Evolutionary conservation across 495 filamentous ascomycete genomes (phyloP), one percentile per base, ranked within the genome.

Genomic region (Letharia lupina): DNA sequence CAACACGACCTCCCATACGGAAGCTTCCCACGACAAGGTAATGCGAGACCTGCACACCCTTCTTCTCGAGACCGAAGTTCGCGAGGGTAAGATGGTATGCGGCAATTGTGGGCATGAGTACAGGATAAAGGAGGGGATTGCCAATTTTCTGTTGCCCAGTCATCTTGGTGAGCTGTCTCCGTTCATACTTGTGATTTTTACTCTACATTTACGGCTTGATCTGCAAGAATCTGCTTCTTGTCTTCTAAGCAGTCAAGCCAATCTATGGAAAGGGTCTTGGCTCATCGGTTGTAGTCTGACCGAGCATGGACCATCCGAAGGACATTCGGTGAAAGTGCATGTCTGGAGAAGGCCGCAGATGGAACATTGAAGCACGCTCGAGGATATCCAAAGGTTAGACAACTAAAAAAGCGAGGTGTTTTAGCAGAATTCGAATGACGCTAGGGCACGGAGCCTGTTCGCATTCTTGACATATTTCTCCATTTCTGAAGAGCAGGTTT

Each of bases 51-150:
- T 99, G 68, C 93, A 97, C 72, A 81, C 78, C 12, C 74, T 98
- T 64, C 79, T 99, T 20, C 77, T 98, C 66, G 95, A 99, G 80
- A 99, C 94, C 66, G 87, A 90, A 70, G 88, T 98, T 28, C 80
- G 80, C 61, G 89, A 91, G 75, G 94, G 94, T 9, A 93, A 89
- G 74, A 80, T 99, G 65, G 86, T 92, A 35, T 99, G 94, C 73
- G 92, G 86, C 60, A 89, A 88, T 74, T 98, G 94, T 77, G 89
- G 89, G 65, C 91, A 98, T 75, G 87, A 93, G 77, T 98, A 98
- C 76, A 84, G 85, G 71, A 87, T 99, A 52, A 89, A 90, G 73
- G 91, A 98, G 76, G 95, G 94, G 33, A 96, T 98, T 71, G 90
- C 91, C 57, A 98, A 98, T 75, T 98, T 98, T 73, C 79, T 98